phyloP scores from a whole-genome alignment of 257 asterid genomes.

The Solanum rostratum region DNA sequence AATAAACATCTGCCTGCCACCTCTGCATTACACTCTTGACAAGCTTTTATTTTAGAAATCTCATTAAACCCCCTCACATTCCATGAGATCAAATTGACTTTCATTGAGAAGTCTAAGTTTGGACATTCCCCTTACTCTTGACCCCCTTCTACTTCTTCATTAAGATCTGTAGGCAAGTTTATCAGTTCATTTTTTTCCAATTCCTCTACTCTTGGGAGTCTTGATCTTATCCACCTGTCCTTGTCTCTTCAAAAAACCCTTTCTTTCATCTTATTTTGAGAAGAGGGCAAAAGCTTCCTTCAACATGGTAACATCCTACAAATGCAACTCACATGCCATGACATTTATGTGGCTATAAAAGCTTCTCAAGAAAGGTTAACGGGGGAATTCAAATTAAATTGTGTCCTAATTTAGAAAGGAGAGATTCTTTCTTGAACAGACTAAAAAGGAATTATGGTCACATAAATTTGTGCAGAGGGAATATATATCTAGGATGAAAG shows the following conservation, averaged over 20 bases:
- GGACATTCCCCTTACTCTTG: neutral
- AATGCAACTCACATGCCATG: neutral
- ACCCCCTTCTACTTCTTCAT: neutral
- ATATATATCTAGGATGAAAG: neutral
- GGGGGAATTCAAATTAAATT: neutral
- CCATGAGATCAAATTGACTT: neutral
- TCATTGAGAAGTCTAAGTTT: neutral
- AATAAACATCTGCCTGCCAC: neutral
- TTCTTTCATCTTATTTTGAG: neutral
- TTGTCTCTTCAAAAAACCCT: neutral
- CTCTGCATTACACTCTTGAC: neutral
- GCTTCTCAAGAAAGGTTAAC: neutral
- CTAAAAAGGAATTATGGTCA: neutral
- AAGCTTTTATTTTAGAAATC: neutral
- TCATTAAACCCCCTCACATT: neutral
- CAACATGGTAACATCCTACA: neutral
- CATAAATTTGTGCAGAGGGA: neutral
- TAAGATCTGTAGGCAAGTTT: neutral
- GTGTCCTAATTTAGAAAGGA: neutral
- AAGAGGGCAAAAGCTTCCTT: neutral
- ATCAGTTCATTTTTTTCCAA: neutral
- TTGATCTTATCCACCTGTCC: neutral
- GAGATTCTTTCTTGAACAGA: neutral
- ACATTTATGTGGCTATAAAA: neutral
- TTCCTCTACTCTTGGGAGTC: neutral